Base-by-base conservation (phyloP, 2,329 filamentous ascomycete species). In the Trichoderma asperellum region DNA sequence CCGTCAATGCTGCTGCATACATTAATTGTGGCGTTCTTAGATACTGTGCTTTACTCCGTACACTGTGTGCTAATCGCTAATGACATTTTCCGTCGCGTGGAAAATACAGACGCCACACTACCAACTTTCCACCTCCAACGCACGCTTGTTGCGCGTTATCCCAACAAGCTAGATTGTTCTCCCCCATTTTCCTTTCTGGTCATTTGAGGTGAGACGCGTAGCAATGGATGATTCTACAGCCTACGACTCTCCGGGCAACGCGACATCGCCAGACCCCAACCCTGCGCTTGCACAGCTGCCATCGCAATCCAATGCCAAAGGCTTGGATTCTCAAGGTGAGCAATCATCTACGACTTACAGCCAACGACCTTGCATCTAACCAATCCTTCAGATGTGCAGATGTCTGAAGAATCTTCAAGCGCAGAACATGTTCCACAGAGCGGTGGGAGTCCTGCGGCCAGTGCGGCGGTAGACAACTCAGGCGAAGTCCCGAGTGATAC, bases 401-500 rank as follows among this genome's bases (percentile, higher is more conserved):
- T 92, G 88, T 83, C 83, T 32, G 88, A 89, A 73, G 81, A 79
- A 43, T 74, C 80, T 29, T 75, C 80, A 52, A 75, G 78, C 68
- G 86, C 64, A 11, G 64, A 88, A 52, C 80, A 83, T 59, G 84
- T 88, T 67, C 89, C 89, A 79, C 87, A 89, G 77, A 88, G 90
- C 73, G 88, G 83, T 74, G 83, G 85, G 49, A 87, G 88, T 37
- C 84, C 86, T 63, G 87, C 86, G 24, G 85, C 88, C 71, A 84
- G 83, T 72, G 83, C 79, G 68, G 74, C 76, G 60, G 82, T 81
- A 71, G 89, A 91, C 76, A 89, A 91, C 76, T 87, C 88, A n/a
- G 83, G 91, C 74, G 89, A 93, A 82, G 89, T 89, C 68, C 89
- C 90, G 52, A 84, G 87, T 70, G 90, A 85, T 60, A 89, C 89